Conservation (phyloP, 169 alveolate species). For the Eimeria zaria region DNA sequence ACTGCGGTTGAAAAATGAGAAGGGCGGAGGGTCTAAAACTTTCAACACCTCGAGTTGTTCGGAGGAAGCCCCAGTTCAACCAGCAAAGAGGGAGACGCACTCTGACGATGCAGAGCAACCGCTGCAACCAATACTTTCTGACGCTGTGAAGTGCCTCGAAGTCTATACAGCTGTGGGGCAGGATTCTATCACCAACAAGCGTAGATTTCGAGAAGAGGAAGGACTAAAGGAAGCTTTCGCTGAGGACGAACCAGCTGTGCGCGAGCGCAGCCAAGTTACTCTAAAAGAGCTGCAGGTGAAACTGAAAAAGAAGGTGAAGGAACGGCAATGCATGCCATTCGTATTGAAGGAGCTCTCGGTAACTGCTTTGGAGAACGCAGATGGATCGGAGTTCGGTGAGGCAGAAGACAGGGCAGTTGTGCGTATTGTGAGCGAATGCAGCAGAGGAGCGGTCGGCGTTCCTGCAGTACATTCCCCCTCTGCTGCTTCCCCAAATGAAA, state of each 20-base stretch:
- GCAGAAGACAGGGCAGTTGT: background rate
- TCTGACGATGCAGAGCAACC: background rate
- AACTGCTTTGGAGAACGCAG: background rate
- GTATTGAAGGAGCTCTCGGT: constrained; percentile 53
- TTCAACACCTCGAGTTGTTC: background rate
- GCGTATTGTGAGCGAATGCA: constrained; percentile 12
- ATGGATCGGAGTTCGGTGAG: background rate
- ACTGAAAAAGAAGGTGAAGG: background rate
- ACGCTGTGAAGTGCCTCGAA: constrained; percentile 38
- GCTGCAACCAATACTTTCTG: background rate
- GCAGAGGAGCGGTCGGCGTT: background rate
- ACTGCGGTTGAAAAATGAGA: background rate
- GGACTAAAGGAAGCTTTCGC: constrained; percentile 25
- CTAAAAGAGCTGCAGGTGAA: constrained; percentile 19
- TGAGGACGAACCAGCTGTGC: constrained; percentile 51
- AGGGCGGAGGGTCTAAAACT: background rate
- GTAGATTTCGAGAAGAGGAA: constrained; percentile 41
- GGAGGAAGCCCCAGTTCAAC: background rate
- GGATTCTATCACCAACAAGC: constrained; percentile 6
- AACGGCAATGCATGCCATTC: constrained; percentile 14
- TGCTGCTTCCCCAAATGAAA: background rate
- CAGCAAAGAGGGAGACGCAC: background rate
- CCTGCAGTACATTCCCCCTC: background rate
- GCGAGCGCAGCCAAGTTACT: constrained; percentile 69
- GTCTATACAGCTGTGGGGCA: constrained; percentile 56